Conservation (phyloP, 495 filamentous ascomycete species). For the Lasiosphaeria miniovina region DNA sequence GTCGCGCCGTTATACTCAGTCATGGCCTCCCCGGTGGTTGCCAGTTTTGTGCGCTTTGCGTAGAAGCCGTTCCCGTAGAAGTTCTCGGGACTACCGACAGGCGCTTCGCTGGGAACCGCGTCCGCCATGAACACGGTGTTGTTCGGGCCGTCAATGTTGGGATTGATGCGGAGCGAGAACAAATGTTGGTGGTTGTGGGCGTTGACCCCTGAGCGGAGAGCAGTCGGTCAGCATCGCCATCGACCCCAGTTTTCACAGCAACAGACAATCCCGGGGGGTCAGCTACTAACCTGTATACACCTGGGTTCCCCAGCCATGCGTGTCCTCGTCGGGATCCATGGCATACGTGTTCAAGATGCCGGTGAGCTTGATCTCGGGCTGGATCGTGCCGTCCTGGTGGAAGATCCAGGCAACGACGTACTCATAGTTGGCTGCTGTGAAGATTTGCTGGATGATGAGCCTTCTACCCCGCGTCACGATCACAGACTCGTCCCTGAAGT, state of each 20-base stretch:
- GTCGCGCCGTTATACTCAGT: slow-evolving; percentile 80
- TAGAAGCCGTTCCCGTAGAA: slow-evolving; percentile 93
- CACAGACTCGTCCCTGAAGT: slow-evolving; percentile 86
- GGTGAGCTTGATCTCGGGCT: slow-evolving; percentile 92
- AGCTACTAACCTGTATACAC: slow-evolving; percentile 53
- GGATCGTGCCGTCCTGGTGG: slow-evolving; percentile 89
- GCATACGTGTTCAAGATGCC: slow-evolving; percentile 93
- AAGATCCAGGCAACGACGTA: slow-evolving; percentile 93
- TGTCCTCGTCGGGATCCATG: slow-evolving; percentile 80
- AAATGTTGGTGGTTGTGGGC: slow-evolving; percentile 92
- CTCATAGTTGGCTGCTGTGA: slow-evolving; percentile 97
- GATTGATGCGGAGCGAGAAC: slow-evolving; percentile 87
- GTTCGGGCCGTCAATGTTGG: slow-evolving; percentile 81
- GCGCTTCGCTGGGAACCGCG: slow-evolving; percentile 59
- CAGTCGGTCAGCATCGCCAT: not conserved
- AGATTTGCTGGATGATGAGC: slow-evolving; percentile 86
- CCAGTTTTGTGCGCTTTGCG: slow-evolving; percentile 80
- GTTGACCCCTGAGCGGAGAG: slow-evolving; percentile 34
- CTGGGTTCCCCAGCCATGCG: slow-evolving; percentile 86
- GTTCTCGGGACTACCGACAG: slow-evolving; percentile 78
- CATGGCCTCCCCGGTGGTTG: slow-evolving; percentile 65
- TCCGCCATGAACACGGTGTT: slow-evolving; percentile 89
- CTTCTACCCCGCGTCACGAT: slow-evolving; percentile 87
- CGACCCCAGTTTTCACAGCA: not conserved
- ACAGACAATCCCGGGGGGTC: slow-evolving; percentile 32